Percentiles rank a stretch among this genome's conserved stretches.
Evolutionary conservation across 2,329 filamentous ascomycete species (phyloP).

Genomic region (Cytospora mali): DNA sequence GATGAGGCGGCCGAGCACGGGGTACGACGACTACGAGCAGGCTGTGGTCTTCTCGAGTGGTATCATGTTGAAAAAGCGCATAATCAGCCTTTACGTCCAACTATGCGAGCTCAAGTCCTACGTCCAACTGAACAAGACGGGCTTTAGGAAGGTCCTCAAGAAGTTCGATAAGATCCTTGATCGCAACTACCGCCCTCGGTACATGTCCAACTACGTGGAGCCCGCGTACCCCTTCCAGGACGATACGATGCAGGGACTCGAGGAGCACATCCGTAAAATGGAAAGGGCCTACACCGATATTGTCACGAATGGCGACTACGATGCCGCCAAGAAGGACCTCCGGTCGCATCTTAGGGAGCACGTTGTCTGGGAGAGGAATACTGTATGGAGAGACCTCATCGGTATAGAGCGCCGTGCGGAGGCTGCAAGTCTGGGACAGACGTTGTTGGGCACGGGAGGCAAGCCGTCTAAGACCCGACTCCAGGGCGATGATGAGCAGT

Average conservation of each 20-base stretch:
- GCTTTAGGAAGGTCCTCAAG: slow-evolving; percentile 94
- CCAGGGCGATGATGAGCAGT: slow-evolving; percentile 80
- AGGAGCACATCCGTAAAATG: slow-evolving; percentile 72
- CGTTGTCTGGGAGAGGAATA: slow-evolving; percentile 98
- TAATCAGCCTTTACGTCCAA: slow-evolving; percentile 84
- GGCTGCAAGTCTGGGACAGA: slow-evolving; percentile 86
- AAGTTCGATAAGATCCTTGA: slow-evolving; percentile 98
- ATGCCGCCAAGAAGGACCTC: slow-evolving; percentile 79
- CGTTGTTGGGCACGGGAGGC: slow-evolving; percentile 75
- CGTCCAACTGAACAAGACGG: slow-evolving; percentile 92
- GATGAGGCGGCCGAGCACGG: slow-evolving; percentile 63
- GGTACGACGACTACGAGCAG: slow-evolving; percentile 80
- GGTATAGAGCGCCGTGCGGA: slow-evolving; percentile 95
- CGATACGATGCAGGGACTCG: slow-evolving; percentile 69
- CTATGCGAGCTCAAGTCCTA: slow-evolving; percentile 96
- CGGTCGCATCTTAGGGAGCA: slow-evolving; percentile 91
- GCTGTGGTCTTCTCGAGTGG: slow-evolving; percentile 66
- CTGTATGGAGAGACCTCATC: slow-evolving; percentile 98
- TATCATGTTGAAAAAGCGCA: slow-evolving; percentile 90
- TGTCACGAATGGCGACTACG: slow-evolving; percentile 78
- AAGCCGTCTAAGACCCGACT: slow-evolving; percentile 69
- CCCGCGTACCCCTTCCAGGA: slow-evolving; percentile 80
- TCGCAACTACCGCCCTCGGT: slow-evolving; percentile 74
- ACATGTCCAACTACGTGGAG: slow-evolving; percentile 74
- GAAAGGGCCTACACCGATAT: slow-evolving; percentile 80